Evolutionary conservation across 2,329 filamentous ascomycete species (phyloP), one percentile per base, ranked within the genome.

Genomic region (Chaetomium strumarium): DNA sequence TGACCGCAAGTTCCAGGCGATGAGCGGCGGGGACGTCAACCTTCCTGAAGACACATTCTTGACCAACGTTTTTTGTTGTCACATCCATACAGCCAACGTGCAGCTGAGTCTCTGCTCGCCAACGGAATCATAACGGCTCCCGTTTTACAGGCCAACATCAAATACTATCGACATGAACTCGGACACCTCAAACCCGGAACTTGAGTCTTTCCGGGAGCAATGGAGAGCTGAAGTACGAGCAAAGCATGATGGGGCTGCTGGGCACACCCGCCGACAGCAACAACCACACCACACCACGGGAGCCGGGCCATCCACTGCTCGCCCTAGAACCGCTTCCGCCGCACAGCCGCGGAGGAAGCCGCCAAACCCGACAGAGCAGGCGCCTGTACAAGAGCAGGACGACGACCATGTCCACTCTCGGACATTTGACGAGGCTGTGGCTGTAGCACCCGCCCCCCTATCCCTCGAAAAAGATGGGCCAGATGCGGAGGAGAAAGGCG

Each of bases 171-270:
- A 48, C 30, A 66, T 67, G 65, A 58, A 58, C 33, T 40, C 60
- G 9, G 49, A 73, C 59, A 70, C 75, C 51, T 68, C 77, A 44
- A 77, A 81, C 66, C 77, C 84, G 46, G 90, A 95, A 68, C 80
- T 96, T 55, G 89, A 95, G 69, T 84, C 80, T 42, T 96, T 96
- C 71, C 85, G 92, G 59, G 80, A 82, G 64, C 79, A 90, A 75
- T 96, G 91, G 91, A 82, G 83, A 54, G 85, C 89, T 61, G 91
- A 96, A 67, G 86, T 95, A 7, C 65, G 74, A 45, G 68, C 70
- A 2, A 74, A 56, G 61, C 68, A 30, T 58, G 44, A 30, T 58
- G 44, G 31, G n/a, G 19, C 6, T 8, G 17, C 53, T 8, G 48
- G 55, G 11, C 43, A 55, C 10, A 34, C 52, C 16, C 44, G 42